These are phyloP conservation scores for Musa troglodytarum DNA, from an alignment of 176 grass and related monocot genomes.

Conservation along the genomic window DNA sequence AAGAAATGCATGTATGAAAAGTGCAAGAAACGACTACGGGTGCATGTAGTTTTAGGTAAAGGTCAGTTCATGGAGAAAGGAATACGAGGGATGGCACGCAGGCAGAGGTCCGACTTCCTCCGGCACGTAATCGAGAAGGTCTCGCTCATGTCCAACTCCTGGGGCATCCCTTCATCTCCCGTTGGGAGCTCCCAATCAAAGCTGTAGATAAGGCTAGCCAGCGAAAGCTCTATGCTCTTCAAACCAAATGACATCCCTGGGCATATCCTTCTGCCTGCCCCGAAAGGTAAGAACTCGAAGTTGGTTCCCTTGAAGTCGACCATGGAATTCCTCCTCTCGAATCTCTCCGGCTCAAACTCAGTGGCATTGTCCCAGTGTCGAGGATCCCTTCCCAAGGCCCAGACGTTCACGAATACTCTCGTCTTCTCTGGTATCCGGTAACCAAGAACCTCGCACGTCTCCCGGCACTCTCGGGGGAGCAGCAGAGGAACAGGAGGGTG, in stretches of 20 bases:
- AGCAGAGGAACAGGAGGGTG: not conserved
- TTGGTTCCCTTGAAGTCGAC: no score
- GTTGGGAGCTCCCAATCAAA: constrained; percentile 13
- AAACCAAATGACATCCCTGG: no score
- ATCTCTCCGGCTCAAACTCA: no score
- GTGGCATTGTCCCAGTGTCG: no score
- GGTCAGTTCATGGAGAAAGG: not conserved
- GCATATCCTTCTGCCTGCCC: no score
- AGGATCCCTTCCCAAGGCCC: not conserved
- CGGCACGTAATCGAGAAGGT: not conserved
- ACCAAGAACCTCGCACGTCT: not conserved
- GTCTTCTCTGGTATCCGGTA: not conserved
- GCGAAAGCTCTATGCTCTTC: no score
- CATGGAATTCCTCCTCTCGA: no score
- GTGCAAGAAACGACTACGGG: no score
- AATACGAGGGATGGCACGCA: not conserved
- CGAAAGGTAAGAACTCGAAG: no score
- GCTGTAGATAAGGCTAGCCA: no score
- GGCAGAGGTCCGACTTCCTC: not conserved
- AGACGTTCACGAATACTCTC: not conserved
- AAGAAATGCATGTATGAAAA: no score
- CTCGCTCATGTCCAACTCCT: not conserved
- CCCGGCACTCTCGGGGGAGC: not conserved
- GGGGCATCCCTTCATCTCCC: not conserved
- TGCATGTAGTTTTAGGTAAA: not conserved